Evolutionary conservation across 441 rosid genomes (phyloP).

Genomic region (Gossypium trilobum): DNA sequence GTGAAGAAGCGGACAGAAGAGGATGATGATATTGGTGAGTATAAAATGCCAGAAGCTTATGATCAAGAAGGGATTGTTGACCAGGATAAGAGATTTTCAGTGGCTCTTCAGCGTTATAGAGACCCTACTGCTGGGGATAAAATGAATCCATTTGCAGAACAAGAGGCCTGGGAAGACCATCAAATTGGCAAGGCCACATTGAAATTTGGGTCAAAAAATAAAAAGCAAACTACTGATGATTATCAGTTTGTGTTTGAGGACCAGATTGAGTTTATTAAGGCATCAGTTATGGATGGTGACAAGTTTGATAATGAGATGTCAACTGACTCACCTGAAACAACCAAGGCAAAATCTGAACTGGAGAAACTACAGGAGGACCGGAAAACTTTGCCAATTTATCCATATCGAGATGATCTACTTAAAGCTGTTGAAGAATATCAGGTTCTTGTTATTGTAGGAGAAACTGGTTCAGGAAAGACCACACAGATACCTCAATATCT

Average conservation of each 20-base stretch:
- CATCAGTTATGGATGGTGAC: slow-evolving; percentile 73
- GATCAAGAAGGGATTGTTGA: slow-evolving; percentile 75
- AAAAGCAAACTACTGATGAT: slow-evolving; percentile 52
- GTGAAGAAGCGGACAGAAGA: slow-evolving; percentile 69
- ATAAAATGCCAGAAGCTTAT: slow-evolving; percentile 92
- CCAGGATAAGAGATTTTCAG: slow-evolving; percentile 91
- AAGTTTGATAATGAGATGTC: slow-evolving; percentile 46
- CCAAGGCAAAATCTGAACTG: slow-evolving; percentile 50
- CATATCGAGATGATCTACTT: slow-evolving; percentile 67
- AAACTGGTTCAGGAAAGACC: slow-evolving; percentile 97
- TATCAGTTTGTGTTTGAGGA: slow-evolving; percentile 86
- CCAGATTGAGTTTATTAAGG: slow-evolving; percentile 77
- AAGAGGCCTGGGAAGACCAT: slow-evolving; percentile 99
- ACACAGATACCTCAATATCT: slow-evolving; percentile 96
- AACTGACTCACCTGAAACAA: slow-evolving; percentile 34
- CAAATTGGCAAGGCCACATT: slow-evolving; percentile 85
- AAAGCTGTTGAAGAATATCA: slow-evolving; percentile 64
- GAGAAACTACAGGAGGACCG: slow-evolving; percentile 88
- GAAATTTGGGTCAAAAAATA: slow-evolving; percentile 78
- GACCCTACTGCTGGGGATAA: slow-evolving; percentile 60
- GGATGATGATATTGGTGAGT: slow-evolving; percentile 63
- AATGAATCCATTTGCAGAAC: slow-evolving; percentile 96
- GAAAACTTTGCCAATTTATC: slow-evolving; percentile 74
- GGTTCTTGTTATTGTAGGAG: slow-evolving; percentile 98
- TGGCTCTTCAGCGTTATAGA: slow-evolving; percentile 82